A percentile compares a stretch with the other conserved stretches of the same genome.
Evolutionary conservation across 768 basidiomycete species (phyloP).

Genomic region (Russula lepida): DNA sequence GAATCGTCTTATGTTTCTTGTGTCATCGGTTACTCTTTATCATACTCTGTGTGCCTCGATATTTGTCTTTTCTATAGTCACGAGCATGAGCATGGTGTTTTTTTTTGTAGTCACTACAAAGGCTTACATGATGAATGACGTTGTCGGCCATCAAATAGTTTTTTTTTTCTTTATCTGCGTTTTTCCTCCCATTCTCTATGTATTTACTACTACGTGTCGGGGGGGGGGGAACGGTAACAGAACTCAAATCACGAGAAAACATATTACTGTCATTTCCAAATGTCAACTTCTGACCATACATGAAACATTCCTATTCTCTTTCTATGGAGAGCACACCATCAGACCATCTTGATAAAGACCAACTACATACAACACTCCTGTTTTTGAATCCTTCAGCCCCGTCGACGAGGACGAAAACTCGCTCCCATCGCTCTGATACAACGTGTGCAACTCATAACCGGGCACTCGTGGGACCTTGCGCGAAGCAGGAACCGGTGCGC

Average conservation of each 20-base stretch:
- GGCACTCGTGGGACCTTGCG: constrained; percentile 31
- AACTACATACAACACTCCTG: constrained; percentile 43
- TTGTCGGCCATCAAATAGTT: constrained; percentile 8
- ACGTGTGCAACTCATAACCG: constrained; percentile 42
- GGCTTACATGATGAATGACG: not conserved
- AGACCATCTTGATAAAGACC: constrained; percentile 54
- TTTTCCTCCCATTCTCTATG: not conserved
- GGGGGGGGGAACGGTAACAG: not conserved
- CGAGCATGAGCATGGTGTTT: not conserved
- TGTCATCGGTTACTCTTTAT: not conserved
- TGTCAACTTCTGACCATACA: not conserved
- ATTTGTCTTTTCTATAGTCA: not conserved
- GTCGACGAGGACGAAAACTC: constrained; percentile 49
- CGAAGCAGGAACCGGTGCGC: constrained; percentile 42
- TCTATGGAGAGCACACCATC: constrained; percentile 39
- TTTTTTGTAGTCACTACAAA: constrained; percentile 6
- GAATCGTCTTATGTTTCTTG: constrained; percentile 1
- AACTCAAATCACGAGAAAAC: not conserved
- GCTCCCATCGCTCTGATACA: constrained; percentile 71
- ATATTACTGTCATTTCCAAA: not conserved
- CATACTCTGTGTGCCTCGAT: not conserved
- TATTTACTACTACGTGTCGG: constrained; percentile 11
- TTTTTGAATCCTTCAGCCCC: constrained; percentile 40
- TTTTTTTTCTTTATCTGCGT: not conserved
- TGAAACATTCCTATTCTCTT: not conserved